Evolutionary conservation across 192 early-diverging fungal genomes (phyloP), one percentile per base, ranked within the genome.

Genomic region (Allomyces macrogynus): DNA sequence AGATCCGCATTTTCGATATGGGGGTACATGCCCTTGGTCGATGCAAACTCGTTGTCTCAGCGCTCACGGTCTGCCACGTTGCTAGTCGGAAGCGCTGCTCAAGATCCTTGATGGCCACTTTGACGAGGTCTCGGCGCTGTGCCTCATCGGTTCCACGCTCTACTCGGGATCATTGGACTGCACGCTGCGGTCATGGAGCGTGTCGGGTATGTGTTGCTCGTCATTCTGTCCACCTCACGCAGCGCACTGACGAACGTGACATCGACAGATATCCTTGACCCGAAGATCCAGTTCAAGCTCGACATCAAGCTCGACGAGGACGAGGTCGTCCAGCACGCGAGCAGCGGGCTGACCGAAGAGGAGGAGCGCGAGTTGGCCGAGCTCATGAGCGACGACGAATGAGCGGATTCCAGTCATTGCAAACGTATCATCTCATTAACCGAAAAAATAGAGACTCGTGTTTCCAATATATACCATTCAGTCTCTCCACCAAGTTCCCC

Each of bases 331-430:
- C 32, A 67, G 63, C n/a, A 61, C 14, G 32, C 44, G 32, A 61
- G 54, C n/a, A 65, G 68, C 20, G 68, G 70, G 49, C 67, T 96
- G 65, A 97, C 93, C 11, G 90, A 84, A 62, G 93, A 97, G 68
- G 93, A 95, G 67, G 91, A 95, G 64, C 73, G 81, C 23, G 92
- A 93, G 73, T 71, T 95, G 60, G 88, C 81, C 0, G 93, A 93
- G 70, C 80, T 96, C 27, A 84, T 92, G 84, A 81, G 73, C 23
- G 83, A 82, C 63, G 78, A 87, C 43, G 76, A 83, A 57, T 40
- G 32, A 40, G 32, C 32, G 7, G 0, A 40, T 40, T 40, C 32
- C 32, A 27, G 32, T 0, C 32, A 2, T 40, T 40, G 32, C 32
- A 40, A 40, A 7, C 8, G 32, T 40, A 40, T 0, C 32, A 40